Base-by-base conservation (phyloP, 1,139 yeast genomes). In the Pneumocystis oryctolagi region DNA sequence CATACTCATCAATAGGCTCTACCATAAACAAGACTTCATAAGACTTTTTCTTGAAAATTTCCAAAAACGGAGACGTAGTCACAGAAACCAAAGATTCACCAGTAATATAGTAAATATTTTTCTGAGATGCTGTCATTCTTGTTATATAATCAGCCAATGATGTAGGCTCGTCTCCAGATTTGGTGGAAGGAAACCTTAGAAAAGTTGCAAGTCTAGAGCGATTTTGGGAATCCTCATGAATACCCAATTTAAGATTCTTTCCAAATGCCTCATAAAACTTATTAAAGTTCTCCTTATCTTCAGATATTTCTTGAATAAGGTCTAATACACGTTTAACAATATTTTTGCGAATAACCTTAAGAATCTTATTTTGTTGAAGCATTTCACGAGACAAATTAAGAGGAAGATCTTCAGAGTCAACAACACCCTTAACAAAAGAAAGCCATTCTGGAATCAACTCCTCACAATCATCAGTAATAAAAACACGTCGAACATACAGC, bases 361-460 rank as follows among this genome's bases (percentile, higher is more conserved):
- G 84, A 79, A 94, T 94, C 89, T 92, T 94, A 89, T 94, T 92
- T 82, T 94, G 99, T 82, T 94, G 99, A 77, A 94, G 84, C 89
- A 94, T 87, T 82, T 94, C 99, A 88, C 99, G 92, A 73, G 98
- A 94, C 81, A 94, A 84, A 94, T 94, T 94, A 79, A 94, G 87
- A 79, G 99, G 99, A 79, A 94, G 83, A 80, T 94, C 99, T 82
- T 94, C 98, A 72, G 97, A 89, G 81, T 94, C 99, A 68, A 94
- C 99, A 77, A 94, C 98, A 84, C 99, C 99, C 82, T 82, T 90
- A 74, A 94, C 88, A 78, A 94, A 94, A 67, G 90, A 80, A 76
- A 92, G 86, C 98, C 98, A 94, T 79, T 92, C 98, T 76, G 99
- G 99, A 70, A 94, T 89, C 76, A 94, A 86, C 75, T 94, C 98